Evolutionary conservation across 2,329 filamentous ascomycete species (phyloP).

Genomic region (Cercospora citrullina): DNA sequence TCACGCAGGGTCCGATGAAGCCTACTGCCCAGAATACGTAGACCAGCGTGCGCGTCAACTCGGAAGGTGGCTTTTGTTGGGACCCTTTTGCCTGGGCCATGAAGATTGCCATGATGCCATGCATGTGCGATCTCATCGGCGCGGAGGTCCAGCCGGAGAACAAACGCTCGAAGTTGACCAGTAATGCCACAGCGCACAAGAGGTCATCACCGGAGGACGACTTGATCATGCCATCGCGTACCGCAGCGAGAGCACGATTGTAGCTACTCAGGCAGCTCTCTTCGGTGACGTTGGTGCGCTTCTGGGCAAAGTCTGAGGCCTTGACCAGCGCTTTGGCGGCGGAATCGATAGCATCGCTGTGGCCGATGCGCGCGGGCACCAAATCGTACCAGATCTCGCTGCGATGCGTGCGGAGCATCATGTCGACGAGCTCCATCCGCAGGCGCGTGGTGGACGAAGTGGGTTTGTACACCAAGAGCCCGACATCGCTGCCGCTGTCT

Average conservation of each 20-base stretch:
- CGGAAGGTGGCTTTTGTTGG: slow-evolving; percentile 12
- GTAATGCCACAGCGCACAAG: slow-evolving; percentile 18
- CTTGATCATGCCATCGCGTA: slow-evolving; percentile 19
- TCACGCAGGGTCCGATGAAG: slow-evolving; percentile 25
- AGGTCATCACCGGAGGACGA: slow-evolving; percentile 17
- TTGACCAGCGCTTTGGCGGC: slow-evolving; percentile 23
- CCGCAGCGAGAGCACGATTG: slow-evolving; percentile 13
- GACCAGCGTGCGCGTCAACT: slow-evolving; percentile 20
- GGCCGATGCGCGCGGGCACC: slow-evolving; percentile 20
- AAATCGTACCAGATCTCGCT: slow-evolving; percentile 24
- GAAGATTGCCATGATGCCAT: slow-evolving; percentile 22
- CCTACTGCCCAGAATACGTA: slow-evolving; percentile 25
- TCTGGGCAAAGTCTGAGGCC: slow-evolving; percentile 13
- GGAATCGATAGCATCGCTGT: slow-evolving; percentile 21
- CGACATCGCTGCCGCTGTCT: slow-evolving; percentile 5
- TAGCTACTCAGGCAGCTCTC: slow-evolving; percentile 25
- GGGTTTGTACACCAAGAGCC: slow-evolving; percentile 18
- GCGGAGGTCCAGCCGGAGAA: slow-evolving; percentile 24
- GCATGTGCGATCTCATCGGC: slow-evolving; percentile 23
- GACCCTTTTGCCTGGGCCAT: slow-evolving; percentile 13
- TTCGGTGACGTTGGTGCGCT: slow-evolving; percentile 18
- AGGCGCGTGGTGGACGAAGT: slow-evolving; percentile 18
- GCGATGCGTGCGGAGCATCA: slow-evolving; percentile 21
- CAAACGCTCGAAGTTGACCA: slow-evolving; percentile 24
- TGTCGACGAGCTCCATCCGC: slow-evolving; percentile 15